Evolutionary conservation across 108 stramenopile genomes (phyloP).

Genomic region (Pelagomonas calceolata): DNA sequence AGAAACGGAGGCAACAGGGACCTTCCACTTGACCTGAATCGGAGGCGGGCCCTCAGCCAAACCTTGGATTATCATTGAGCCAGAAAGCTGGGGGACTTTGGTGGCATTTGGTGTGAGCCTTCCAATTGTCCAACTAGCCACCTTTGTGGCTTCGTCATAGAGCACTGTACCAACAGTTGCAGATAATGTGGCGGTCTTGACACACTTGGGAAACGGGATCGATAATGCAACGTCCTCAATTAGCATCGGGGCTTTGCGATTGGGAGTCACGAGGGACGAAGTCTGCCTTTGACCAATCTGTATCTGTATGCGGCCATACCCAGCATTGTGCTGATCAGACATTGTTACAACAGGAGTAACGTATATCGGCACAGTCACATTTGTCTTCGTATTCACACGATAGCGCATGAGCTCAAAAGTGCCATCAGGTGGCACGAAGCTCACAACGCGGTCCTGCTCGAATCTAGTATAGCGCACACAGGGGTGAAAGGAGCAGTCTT

Average conservation of each 20-base stretch:
- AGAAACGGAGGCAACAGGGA: conserved; percentile 79
- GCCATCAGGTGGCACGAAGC: conserved; percentile 98
- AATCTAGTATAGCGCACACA: conserved; percentile 88
- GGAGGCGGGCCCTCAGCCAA: conserved; percentile 61
- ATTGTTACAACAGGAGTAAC: conserved; percentile 60
- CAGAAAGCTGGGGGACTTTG: conserved; percentile 13
- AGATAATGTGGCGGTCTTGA: conserved; percentile 69
- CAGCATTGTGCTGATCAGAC: conserved; percentile 20
- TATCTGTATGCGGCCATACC: conserved; percentile 4
- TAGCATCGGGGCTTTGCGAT: conserved; percentile 34
- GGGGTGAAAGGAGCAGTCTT: conserved; percentile 95
- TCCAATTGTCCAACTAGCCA: conserved; percentile 81
- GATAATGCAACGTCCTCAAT: conserved; percentile 80
- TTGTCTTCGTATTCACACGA: conserved; percentile 45
- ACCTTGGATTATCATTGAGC: conserved; percentile 19
- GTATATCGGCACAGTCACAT: conserved; percentile 63
- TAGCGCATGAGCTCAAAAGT: conserved; percentile 92
- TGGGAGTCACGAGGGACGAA: conserved; percentile 9
- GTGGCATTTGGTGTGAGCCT: conserved; percentile 43
- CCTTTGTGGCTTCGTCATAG: conserved; percentile 82
- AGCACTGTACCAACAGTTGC: conserved; percentile 61
- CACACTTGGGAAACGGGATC: conserved; percentile 87
- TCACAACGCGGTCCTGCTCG: conserved; percentile 78
- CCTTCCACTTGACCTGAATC: conserved; percentile 80
- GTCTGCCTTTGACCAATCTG: conserved; percentile 18